Evolutionary conservation across 2,329 filamentous ascomycete species (phyloP).

Genomic region (Claviceps sp.): DNA sequence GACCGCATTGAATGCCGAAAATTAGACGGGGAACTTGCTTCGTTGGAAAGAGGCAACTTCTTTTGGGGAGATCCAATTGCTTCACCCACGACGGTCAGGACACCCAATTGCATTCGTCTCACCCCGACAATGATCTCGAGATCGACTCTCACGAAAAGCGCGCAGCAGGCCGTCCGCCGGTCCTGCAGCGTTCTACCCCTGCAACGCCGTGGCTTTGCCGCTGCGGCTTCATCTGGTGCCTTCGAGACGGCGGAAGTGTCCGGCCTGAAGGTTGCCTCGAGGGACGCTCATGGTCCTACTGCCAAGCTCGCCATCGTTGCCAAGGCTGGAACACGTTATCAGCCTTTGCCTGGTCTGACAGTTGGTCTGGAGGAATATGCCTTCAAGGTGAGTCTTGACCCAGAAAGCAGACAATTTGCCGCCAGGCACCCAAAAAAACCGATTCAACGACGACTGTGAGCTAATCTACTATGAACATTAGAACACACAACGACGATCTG

Average conservation of each 20-base stretch:
- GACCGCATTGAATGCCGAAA: conserved; percentile 24
- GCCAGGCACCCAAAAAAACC: not conserved
- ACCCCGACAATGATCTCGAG: conserved; percentile 49
- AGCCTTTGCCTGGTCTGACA: conserved; percentile 78
- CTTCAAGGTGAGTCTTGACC: conserved; percentile 59
- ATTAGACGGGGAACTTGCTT: conserved; percentile 29
- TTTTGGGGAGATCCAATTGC: conserved; percentile 24
- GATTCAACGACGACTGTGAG: conserved; percentile 16
- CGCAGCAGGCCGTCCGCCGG: conserved; percentile 44
- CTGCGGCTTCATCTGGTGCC: conserved; percentile 55
- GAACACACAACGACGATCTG: conserved; percentile 80
- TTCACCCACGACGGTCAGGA: conserved; percentile 27
- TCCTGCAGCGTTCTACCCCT: conserved; percentile 42
- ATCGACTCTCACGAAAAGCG: conserved; percentile 44
- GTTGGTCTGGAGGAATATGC: conserved; percentile 89
- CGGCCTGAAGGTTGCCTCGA: conserved; percentile 84
- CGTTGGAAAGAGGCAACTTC: conserved; percentile 25
- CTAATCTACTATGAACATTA: conserved; percentile 36
- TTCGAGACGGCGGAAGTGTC: conserved; percentile 79
- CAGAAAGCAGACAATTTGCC: conserved; percentile 5
- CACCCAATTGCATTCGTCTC: conserved; percentile 43
- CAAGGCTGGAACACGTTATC: conserved; percentile 88
- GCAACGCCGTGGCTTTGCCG: conserved; percentile 42
- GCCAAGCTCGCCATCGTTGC: conserved; percentile 84
- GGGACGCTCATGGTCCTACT: conserved; percentile 78